Percentiles rank a stretch among this genome's conserved stretches.
phyloP scores from a whole-genome alignment of 148 eudicot genomes.

The Cornus kousa region DNA sequence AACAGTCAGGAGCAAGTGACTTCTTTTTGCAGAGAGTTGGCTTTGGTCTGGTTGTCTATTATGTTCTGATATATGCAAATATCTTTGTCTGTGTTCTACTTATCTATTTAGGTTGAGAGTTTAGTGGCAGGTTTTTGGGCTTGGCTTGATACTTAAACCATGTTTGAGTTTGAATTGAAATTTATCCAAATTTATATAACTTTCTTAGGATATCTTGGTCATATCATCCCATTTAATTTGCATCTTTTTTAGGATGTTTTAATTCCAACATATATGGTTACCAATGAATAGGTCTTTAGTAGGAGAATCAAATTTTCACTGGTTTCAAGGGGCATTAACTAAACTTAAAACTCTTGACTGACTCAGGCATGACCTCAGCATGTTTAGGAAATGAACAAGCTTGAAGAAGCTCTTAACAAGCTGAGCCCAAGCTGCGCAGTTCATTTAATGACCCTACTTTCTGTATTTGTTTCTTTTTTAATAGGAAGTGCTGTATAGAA shows the following conservation, averaged over 20 bases:
- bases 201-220: neutral
- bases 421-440: neutral
- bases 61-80: neutral
- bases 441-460: neutral
- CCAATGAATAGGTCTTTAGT: neutral
- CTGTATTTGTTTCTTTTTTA: neutral
- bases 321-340: neutral
- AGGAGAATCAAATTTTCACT: neutral
- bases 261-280: neutral
- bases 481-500: neutral
- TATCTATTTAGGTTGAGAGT: neutral
- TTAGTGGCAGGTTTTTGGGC: neutral
- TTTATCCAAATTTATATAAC: neutral
- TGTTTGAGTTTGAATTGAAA: neutral
- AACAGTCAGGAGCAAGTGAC: neutral
- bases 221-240: neutral
- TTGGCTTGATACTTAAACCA: neutral
- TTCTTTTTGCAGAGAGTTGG: neutral
- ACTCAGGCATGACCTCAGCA: slow-evolving; percentile 1
- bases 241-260: neutral
- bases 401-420: neutral
- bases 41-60: neutral
- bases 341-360: neutral
- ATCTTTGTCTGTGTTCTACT: too few relatives aligned
- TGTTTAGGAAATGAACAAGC: slow-evolving; percentile 9